Conservation (phyloP, 1,284 basidiomycete species). For the Irpex sp. region DNA sequence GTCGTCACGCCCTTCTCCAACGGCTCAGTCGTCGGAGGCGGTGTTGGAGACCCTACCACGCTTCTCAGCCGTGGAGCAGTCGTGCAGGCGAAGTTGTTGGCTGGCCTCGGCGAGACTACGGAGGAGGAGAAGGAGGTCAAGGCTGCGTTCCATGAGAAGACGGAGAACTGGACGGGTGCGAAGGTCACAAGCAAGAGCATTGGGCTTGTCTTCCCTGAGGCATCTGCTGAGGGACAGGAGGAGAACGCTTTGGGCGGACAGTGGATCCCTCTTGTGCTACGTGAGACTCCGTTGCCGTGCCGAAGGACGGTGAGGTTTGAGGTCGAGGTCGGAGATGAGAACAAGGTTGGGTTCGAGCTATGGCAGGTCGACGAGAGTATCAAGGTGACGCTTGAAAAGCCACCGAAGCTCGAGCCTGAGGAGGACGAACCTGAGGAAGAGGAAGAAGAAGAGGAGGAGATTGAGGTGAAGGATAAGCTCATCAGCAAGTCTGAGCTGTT, state of each 20-base stretch:
- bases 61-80: conserved; percentile 89
- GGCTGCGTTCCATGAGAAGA: conserved; percentile 45
- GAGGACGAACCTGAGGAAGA: conserved; percentile 55
- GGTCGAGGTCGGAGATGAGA: conserved; percentile 54
- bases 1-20: conserved; percentile 61
- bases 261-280: conserved; percentile 65
- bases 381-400: conserved; percentile 67
- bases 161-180: conserved; percentile 41
- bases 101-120: conserved; percentile 38
- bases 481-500: conserved; percentile 61
- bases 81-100: conserved; percentile 77
- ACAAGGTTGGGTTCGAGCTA: conserved; percentile 72
- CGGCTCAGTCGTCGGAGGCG: conserved; percentile 67
- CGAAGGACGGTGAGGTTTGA: conserved; percentile 71
- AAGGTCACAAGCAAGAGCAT: conserved; percentile 67
- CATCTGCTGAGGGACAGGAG: conserved; percentile 22
- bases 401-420: conserved; percentile 43
- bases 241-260: conserved; percentile 52
- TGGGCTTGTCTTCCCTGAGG: conserved; percentile 77
- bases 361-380: conserved; percentile 87
- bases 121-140: conserved; percentile 51
- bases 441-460: conserved; percentile 50
- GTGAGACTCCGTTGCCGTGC: conserved; percentile 79
- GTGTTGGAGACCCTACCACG: conserved; percentile 81
- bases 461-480: conserved; percentile 65